Evolutionary conservation across 2,329 filamentous ascomycete genomes (phyloP).

Genomic region (Xylaria sp.): DNA sequence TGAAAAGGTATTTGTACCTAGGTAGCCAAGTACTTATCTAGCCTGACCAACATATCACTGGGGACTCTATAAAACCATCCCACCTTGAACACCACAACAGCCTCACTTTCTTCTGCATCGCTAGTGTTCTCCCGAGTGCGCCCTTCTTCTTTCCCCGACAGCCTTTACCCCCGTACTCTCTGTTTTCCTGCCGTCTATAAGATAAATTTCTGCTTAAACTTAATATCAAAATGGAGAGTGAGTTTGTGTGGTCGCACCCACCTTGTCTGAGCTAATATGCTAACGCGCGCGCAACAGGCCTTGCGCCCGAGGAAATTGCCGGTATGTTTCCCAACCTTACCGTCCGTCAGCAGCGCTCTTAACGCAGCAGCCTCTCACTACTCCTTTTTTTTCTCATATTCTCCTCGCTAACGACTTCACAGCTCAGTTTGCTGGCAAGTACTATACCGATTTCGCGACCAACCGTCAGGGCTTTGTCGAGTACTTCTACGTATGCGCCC

Average conservation of each 20-base stretch:
- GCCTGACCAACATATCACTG: no score
- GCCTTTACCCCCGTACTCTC: not conserved
- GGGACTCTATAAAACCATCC: no score
- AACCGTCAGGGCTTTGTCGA: conserved; percentile 26
- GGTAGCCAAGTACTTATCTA: no score
- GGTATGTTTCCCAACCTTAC: conserved; percentile 20
- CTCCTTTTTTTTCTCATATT: not conserved
- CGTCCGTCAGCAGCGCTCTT: not conserved
- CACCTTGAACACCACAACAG: not conserved
- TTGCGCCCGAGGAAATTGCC: conserved; percentile 31
- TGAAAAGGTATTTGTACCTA: no score
- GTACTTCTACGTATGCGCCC: conserved; percentile 31
- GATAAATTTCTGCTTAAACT: not conserved
- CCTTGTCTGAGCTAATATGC: conserved; percentile 3
- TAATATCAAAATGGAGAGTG: conserved; percentile 25
- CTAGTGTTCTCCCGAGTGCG: not conserved
- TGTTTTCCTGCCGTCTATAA: not conserved
- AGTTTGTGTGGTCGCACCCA: conserved; percentile 6
- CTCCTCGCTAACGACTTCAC: not conserved
- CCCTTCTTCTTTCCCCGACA: not conserved
- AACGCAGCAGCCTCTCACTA: not conserved
- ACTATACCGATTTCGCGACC: conserved; percentile 27
- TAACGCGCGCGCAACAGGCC: conserved; percentile 22
- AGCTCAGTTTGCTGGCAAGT: conserved; percentile 30
- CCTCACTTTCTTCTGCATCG: conserved; percentile 22